A percentile compares a stretch with the other conserved stretches of the same genome.
Conservation (phyloP, 1,284 basidiomycete species). For the Pseudozyma thailandica region DNA sequence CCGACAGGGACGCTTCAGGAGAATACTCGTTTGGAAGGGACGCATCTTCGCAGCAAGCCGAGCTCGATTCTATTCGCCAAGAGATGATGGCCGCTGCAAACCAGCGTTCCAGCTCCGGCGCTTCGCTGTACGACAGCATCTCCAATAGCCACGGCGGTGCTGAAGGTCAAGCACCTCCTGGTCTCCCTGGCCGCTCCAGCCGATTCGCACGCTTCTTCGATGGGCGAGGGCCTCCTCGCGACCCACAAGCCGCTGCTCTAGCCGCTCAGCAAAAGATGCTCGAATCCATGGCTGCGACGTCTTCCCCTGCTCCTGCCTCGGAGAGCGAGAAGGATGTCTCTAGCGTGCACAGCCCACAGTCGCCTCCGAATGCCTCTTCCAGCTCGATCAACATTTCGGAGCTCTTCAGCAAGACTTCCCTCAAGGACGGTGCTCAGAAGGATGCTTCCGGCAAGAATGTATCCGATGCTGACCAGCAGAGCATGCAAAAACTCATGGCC, state of each 20-base stretch:
- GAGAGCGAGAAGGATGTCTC: conserved; percentile 14
- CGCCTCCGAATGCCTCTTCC: conserved; percentile 29
- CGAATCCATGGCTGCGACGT: conserved; percentile 28
- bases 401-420: conserved; percentile 43
- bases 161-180: conserved; percentile 37
- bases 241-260: conserved; percentile 57
- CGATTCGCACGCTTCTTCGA: conserved; percentile 67
- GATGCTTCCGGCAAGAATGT: conserved; percentile 43
- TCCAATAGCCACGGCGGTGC: conserved; percentile 47
- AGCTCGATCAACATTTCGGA: conserved; percentile 51
- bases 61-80: conserved; percentile 40
- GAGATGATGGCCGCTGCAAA: conserved; percentile 49
- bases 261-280: conserved; percentile 56
- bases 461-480: conserved; percentile 60
- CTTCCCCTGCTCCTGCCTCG: conserved; percentile 1
- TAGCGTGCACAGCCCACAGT: conserved; percentile 16
- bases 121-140: conserved; percentile 51
- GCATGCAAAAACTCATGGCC: conserved; percentile 68
- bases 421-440: conserved; percentile 22
- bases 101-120: conserved; percentile 35
- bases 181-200: conserved; percentile 60
- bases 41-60: conserved; percentile 20
- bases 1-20: conserved; percentile 23
- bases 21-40: conserved; percentile 31
- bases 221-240: conserved; percentile 40